Evolutionary conservation across 2,329 filamentous ascomycete genomes (phyloP).

Genomic region (Pestalotiopsis sp.): DNA sequence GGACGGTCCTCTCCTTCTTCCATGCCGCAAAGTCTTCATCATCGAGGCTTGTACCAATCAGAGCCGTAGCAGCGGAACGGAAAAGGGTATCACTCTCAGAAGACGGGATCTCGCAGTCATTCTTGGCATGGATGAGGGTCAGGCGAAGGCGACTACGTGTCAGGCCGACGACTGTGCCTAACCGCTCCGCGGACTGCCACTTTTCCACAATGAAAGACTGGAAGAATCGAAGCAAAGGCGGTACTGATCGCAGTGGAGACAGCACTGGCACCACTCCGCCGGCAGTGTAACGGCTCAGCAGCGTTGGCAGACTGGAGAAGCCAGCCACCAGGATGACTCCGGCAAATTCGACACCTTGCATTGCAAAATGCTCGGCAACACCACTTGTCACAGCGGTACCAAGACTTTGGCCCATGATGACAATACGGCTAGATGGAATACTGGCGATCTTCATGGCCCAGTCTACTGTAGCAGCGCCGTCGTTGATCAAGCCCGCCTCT

Average conservation of each 20-base stretch:
- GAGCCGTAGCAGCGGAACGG: conserved; percentile 57
- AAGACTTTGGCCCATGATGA: conserved; percentile 83
- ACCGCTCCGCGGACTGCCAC: conserved; percentile 74
- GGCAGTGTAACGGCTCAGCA: conserved; percentile 78
- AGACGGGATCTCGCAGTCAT: conserved; percentile 84
- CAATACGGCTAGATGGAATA: conserved; percentile 72
- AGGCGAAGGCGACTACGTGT: conserved; percentile 63
- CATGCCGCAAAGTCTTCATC: conserved; percentile 42
- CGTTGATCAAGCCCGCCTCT: conserved; percentile 79
- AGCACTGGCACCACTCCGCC: conserved; percentile 79
- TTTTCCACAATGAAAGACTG: conserved; percentile 71
- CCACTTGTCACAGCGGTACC: conserved; percentile 84
- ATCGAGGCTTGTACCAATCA: conserved; percentile 37
- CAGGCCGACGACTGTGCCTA: conserved; percentile 58
- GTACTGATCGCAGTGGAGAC: conserved; percentile 72
- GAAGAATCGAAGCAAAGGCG: conserved; percentile 64
- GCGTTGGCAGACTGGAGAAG: conserved; percentile 73
- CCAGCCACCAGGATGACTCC: conserved; percentile 79
- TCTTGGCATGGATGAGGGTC: conserved; percentile 75
- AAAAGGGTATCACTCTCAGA: conserved; percentile 69
- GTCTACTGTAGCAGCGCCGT: conserved; percentile 73
- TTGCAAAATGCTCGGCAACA: conserved; percentile 70
- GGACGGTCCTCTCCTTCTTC: conserved; percentile 49
- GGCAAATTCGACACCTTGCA: conserved; percentile 69
- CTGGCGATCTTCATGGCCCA: conserved; percentile 69